Percentiles rank a stretch among this genome's conserved stretches.
Conservation (phyloP, 768 basidiomycete genomes). For the Lanmaoa rubissima region DNA sequence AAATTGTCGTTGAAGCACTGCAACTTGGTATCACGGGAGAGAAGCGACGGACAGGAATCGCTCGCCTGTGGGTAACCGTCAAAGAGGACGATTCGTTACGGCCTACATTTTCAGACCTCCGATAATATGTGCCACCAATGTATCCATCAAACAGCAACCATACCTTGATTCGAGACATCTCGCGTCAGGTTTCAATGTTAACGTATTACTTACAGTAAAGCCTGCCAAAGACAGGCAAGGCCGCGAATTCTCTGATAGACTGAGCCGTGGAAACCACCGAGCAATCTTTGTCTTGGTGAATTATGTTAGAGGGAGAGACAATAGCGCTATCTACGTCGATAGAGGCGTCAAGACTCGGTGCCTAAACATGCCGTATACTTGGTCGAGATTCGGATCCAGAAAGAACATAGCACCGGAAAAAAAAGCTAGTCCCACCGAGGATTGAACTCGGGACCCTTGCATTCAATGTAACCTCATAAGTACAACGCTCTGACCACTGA, state of each 20-base stretch:
- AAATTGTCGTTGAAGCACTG: constrained; percentile 39
- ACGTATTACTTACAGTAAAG: neutral
- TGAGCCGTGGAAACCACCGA: neutral
- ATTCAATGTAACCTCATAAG: constrained; percentile 54
- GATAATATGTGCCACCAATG: neutral
- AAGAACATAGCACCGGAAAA: constrained; percentile 4
- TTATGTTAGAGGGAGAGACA: neutral
- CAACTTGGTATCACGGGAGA: constrained; percentile 20
- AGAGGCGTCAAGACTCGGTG: neutral
- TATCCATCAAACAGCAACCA: neutral
- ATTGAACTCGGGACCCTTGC: constrained; percentile 65
- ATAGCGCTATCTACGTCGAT: neutral
- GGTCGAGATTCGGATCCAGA: neutral
- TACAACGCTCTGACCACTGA: constrained; percentile 64
- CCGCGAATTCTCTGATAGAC: no score
- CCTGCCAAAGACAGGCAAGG: neutral
- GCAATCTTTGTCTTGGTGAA: neutral
- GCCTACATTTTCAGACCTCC: neutral
- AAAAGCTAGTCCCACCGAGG: constrained; percentile 58
- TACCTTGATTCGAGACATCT: neutral
- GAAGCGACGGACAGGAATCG: constrained; percentile 21
- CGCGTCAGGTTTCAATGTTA: neutral
- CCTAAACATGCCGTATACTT: neutral
- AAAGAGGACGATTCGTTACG: constrained; percentile 6
- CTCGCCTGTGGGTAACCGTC: constrained; percentile 17